phyloP scores from a whole-genome alignment of 768 basidiomycete genomes.

The Phallus indusiatus region DNA sequence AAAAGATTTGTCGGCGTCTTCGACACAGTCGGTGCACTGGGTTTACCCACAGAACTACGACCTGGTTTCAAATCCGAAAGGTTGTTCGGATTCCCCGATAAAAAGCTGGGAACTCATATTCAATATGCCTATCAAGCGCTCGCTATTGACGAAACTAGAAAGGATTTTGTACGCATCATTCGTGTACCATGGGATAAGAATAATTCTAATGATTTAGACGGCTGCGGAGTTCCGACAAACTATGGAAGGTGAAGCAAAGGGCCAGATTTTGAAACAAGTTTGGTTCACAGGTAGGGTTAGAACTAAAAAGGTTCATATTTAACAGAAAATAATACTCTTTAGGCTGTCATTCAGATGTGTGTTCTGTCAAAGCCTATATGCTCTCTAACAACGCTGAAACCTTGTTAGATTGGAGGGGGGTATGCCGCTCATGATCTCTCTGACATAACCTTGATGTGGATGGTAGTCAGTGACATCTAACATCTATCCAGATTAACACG shows the following conservation, averaged over 20 bases:
- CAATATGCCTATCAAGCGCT: conserved; percentile 60
- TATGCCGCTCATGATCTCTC: conserved; percentile 59
- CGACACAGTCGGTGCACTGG: conserved; percentile 69
- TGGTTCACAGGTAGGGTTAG: conserved; percentile 60
- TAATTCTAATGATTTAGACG: no score
- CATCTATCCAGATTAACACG: background rate
- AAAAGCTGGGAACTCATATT: conserved; percentile 50
- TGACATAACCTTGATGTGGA: conserved; percentile 55
- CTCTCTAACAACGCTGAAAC: no score
- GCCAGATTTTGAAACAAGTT: conserved; percentile 57
- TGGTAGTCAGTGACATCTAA: conserved; percentile 43
- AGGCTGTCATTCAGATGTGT: conserved; percentile 22
- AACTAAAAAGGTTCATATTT: no score
- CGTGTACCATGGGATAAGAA: no score
- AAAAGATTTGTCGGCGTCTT: conserved; percentile 69
- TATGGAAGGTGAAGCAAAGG: conserved; percentile 37
- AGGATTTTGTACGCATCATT: conserved; percentile 57
- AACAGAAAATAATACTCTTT: no score
- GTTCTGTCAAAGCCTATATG: no score
- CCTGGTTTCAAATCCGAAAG: conserved; percentile 33
- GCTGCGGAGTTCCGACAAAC: conserved; percentile 59
- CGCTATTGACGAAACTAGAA: conserved; percentile 56
- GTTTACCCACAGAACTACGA: conserved; percentile 57
- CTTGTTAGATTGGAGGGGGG: conserved; percentile 69
- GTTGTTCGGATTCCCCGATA: conserved; percentile 57